Evolutionary conservation across 306 rosid species (phyloP), one percentile per base, ranked within the genome.

Genomic region (Erythrophleum fordii): DNA sequence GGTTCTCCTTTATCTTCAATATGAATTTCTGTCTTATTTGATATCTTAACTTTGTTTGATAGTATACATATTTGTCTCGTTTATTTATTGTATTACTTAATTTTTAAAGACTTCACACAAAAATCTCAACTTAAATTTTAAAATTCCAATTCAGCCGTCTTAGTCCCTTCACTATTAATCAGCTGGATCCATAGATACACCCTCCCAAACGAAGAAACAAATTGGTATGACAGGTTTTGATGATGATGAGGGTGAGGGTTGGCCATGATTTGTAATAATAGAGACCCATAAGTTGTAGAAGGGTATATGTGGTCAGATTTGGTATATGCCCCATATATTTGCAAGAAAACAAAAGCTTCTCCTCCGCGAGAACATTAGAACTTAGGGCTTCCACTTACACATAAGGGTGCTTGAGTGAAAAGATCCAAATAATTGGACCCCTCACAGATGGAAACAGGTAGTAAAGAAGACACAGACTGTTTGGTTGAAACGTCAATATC

Each of bases 401-500:
- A 25, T 16, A 65, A 1, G 22, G 28, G 73, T 58, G 85, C 35
- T 61, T 31, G 45, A 29, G 28, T 49, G 77, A 82, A 83, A 53
- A 79, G 72, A 44, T 79, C 87, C 88, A 84, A 83, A 87, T 11
- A 73, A 75, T 78, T 79, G 64, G 86, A 84, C 91, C 83, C 85
- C 90, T 69, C 49, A 80, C 56, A 75, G 85, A 82, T 85, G 80
- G 89, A 17, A 44, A 75, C 85, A 78, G 89, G 78, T 22, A 73
- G 76, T 81, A 86, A 80, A 86, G 69, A 83, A 78, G 89, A 77
- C 77, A 80, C 28, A 29, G 75, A 53, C 41, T 20, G 86, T 11
- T 83, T 82, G 23, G 93, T 86, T 92, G 92, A 88, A 79, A 80
- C 64, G 91, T 94, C 97, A 68, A 82, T 76, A 58, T 85, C 41